phyloP scores from a whole-genome alignment of 2,329 filamentous ascomycete genomes.

The Scedosporium dehoogii region DNA sequence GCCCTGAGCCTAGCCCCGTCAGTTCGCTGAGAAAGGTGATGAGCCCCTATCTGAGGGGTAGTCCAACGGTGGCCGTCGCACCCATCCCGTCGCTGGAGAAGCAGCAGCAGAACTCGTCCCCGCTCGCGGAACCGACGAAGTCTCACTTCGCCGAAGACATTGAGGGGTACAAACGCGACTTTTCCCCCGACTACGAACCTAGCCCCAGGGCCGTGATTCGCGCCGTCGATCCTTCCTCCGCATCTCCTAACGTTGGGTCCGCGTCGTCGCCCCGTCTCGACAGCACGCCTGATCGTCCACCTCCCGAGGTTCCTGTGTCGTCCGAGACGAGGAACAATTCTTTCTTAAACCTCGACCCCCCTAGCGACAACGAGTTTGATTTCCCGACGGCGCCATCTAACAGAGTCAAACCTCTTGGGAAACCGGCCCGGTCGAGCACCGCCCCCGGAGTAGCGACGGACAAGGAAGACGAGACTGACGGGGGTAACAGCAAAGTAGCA shows the following conservation, averaged over 20 bases:
- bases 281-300: constrained; percentile 23
- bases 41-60: constrained; percentile 61
- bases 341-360: constrained; percentile 38
- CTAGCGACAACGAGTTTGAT: constrained; percentile 37
- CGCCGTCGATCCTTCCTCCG: constrained; percentile 41
- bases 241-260: constrained; percentile 14
- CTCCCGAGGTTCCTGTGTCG: constrained; percentile 20
- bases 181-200: constrained; percentile 68
- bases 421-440: not conserved
- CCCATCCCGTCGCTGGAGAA: not conserved
- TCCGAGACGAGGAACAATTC: constrained; percentile 31
- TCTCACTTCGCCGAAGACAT: constrained; percentile 18
- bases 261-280: constrained; percentile 15
- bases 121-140: not conserved
- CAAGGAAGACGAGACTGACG: not conserved
- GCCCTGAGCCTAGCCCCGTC: constrained; percentile 49
- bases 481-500: not conserved
- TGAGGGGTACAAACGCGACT: constrained; percentile 41
- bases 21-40: constrained; percentile 80
- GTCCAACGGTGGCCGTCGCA: constrained; percentile 5
- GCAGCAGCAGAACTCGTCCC: constrained; percentile 1
- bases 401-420: not conserved
- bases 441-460: not conserved
- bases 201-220: constrained; percentile 63
- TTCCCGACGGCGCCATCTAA: not conserved